These are phyloP conservation scores for Selaginella moellendorffii DNA, from an alignment of 75 land plant genomes.

Conservation along the genomic window DNA sequence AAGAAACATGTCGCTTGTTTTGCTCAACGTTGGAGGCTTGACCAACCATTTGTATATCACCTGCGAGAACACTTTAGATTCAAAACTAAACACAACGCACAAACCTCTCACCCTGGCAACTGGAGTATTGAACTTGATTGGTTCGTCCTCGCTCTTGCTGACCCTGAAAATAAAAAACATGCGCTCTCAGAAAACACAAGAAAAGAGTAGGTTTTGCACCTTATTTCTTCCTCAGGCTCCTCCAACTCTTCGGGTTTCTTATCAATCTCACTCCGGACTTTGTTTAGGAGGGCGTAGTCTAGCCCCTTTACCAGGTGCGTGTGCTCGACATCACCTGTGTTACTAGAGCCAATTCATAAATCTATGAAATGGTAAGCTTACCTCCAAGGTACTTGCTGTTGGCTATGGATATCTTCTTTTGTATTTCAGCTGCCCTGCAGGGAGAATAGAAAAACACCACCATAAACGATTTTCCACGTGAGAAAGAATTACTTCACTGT, in stretches of 20 bases:
- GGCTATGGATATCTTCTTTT: constrained; percentile 89
- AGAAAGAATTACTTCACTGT: constrained; percentile 27
- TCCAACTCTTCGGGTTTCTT: constrained; percentile 63
- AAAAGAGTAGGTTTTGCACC: constrained; percentile 24
- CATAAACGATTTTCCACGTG: too few relatives aligned
- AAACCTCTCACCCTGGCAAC: constrained; percentile 56
- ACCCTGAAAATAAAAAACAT: background rate
- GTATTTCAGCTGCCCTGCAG: constrained; percentile 61
- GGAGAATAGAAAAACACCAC: constrained; percentile 10
- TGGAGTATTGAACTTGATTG: constrained; percentile 79
- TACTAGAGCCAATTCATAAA: constrained; percentile 10
- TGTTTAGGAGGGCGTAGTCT: constrained; percentile 92
- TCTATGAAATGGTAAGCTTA: too few relatives aligned
- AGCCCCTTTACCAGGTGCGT: constrained; percentile 98
- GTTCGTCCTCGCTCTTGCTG: too few relatives aligned
- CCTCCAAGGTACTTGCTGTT: constrained; percentile 99
- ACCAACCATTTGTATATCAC: constrained; percentile 81
- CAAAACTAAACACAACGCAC: too few relatives aligned
- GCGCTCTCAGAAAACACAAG: background rate
- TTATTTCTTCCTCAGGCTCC: constrained; percentile 49
- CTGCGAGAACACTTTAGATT: constrained; percentile 24
- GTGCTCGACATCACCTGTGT: constrained; percentile 96
- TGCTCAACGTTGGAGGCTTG: constrained; percentile 71
- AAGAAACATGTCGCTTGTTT: constrained; percentile 91
- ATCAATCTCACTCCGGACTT: constrained; percentile 92